Conservation (phyloP, 2,329 filamentous ascomycete genomes). For the Cladosporium sp. region DNA sequence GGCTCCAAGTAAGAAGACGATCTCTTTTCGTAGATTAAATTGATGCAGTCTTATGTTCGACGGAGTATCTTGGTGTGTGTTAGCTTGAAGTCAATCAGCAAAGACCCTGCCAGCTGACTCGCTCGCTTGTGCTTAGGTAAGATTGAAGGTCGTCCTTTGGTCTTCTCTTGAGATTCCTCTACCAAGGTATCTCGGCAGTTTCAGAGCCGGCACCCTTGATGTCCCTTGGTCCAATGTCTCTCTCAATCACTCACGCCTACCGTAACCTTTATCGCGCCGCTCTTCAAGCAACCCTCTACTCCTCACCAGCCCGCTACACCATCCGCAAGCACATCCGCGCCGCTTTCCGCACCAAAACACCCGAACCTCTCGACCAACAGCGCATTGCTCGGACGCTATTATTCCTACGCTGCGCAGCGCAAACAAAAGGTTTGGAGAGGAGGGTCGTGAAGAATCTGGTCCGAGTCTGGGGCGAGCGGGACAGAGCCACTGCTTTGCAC, state of each 20-base stretch:
- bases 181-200: no score
- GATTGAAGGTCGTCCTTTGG: no score
- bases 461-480: conserved; percentile 43
- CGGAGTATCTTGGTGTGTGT: no score
- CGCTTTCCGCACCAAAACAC: conserved; percentile 50
- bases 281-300: conserved; percentile 64
- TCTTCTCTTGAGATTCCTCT: no score
- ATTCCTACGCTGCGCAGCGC: conserved; percentile 64
- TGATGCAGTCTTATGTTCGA: no score
- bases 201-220: no score
- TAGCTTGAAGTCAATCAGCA: no score
- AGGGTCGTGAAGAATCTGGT: conserved; percentile 66
- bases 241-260: conserved; percentile 44
- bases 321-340: conserved; percentile 49
- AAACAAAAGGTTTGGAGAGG: conserved; percentile 65
- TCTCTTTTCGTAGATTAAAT: no score
- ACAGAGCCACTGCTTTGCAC: conserved; percentile 12
- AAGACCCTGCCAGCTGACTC: no score
- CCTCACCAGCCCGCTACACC: conserved; percentile 62
- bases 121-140: no score
- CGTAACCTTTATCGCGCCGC: conserved; percentile 63
- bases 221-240: no score
- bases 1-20: no score
- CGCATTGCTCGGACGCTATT: conserved; percentile 62
- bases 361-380: conserved; percentile 46